Base-by-base conservation (phyloP, 352 stramenopile species). In the Albugo candida region DNA sequence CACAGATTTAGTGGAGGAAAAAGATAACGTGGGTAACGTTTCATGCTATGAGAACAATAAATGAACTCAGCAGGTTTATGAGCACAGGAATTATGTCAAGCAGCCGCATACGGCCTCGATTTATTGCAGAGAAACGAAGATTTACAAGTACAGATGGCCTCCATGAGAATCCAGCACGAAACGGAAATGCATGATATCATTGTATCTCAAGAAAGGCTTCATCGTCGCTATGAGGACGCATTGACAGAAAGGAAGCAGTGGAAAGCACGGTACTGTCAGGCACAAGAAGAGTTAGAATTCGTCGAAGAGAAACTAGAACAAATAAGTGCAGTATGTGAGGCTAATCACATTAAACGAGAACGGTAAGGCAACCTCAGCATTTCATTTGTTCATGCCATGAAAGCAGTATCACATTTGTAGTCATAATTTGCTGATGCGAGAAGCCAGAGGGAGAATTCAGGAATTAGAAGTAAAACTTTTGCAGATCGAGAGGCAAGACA, bases 121-220 rank as follows among this genome's bases (percentile, higher is more conserved):
- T 63, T 92, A 31, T 50, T 92, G n/a, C 65, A 78, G 35, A 55
- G 58, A 27, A 88, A 92, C 47, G 75, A 87, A 34, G 70, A 87
- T 56, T 55, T 88, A 21, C 59, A 80, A 47, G 54, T 83, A 47
- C 61, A 83, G 38, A 67, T 83, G 38, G 61, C 62, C 41, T 65
- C 74, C 40, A 55, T 86, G 41, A 68, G 79, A 48, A 82, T 92
- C 36, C 71, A 81, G 37, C 52, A 77, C 41, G 78, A 92, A 40
- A 70, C 61, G 1, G 64, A 79, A 48, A 63, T 56, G 13, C 60
- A 67, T 8, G 78, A 88, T 52, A 58, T 85, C 20, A 59, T 52
- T 5, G 73, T 62, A 13, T 73, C 88, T 44, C 60, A 72, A 19
- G 63, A 83, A 43, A 55, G 64, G 36, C 69, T 70, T 56, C 62